These are phyloP conservation scores for Pilaira anomala DNA, from an alignment of 192 early-diverging fungal genomes.

Conservation along the genomic window DNA sequence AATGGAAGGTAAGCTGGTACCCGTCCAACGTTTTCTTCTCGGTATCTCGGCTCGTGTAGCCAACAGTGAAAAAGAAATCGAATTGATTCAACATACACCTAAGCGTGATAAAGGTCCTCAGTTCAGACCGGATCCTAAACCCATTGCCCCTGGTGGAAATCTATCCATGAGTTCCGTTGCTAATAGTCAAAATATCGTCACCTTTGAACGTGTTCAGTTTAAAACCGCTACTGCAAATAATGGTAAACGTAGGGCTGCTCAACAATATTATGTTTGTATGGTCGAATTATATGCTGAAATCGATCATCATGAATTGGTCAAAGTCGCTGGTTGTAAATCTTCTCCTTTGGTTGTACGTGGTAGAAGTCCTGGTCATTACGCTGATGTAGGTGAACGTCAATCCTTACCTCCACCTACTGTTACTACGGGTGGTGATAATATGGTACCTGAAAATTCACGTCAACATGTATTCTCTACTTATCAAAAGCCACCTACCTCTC, in stretches of 20 bases:
- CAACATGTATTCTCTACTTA: neutral
- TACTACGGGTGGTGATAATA: neutral
- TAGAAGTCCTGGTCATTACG: constrained; percentile 87
- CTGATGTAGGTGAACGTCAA: constrained; percentile 40
- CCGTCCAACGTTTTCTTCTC: constrained; percentile 59
- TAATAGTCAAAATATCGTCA: constrained; percentile 48
- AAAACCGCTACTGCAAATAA: constrained; percentile 93
- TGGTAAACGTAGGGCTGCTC: constrained; percentile 82
- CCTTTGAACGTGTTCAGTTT: constrained; percentile 92
- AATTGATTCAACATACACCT: constrained; percentile 71
- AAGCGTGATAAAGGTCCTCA: constrained; percentile 88
- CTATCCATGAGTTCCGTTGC: constrained; percentile 29
- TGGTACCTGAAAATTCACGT: neutral
- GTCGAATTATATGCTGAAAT: constrained; percentile 70
- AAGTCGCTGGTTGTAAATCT: constrained; percentile 62
- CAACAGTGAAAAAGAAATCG: constrained; percentile 54
- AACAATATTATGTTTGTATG: constrained; percentile 81
- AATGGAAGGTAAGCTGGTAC: constrained; percentile 34
- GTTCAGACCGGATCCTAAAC: constrained; percentile 48
- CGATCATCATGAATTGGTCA: constrained; percentile 44
- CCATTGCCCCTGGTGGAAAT: constrained; percentile 43
- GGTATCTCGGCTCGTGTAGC: constrained; percentile 61
- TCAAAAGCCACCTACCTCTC: no score
- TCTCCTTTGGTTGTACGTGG: constrained; percentile 83
- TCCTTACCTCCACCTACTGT: neutral